Evolutionary conservation across 352 stramenopile genomes (phyloP), one percentile per base, ranked within the genome.

Genomic region (Pythium grandisporangium): DNA sequence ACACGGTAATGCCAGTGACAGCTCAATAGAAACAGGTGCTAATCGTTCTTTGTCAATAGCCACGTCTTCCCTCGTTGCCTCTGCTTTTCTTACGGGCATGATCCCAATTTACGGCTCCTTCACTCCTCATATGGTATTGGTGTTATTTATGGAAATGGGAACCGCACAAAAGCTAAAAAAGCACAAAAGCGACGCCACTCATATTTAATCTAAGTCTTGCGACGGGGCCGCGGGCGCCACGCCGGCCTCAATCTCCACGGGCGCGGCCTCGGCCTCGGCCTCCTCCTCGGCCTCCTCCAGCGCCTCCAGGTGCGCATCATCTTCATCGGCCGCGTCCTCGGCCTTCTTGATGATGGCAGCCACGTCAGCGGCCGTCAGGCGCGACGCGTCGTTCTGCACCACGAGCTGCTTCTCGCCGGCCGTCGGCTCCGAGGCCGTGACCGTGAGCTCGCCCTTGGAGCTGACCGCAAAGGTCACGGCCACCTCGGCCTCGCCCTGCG

Each of bases 391-490:
- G 38, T 78, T 73, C 43, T 73, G 65, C 38, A 93, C 69, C 40
- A 83, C 70, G 5, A 93, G 59, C 39, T 61, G 69, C 74, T 93
- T 90, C 42, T 63, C 75, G 55, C 70, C 70, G 14, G 70, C 72
- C 39, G 68, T 74, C 34, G 67, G 61, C 58, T 91, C 74, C 29
- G 72, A 68, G 5, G 96, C 96, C 39, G 79, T 95, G 35, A 99
- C 93, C 46, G 95, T 95, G 29, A 99, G 75, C 58, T 97, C 92
- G 32, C 93, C 93, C 64, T 92, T 92, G 53, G 75, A 91, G 61
- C 79, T 95, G 35, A 97, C 83, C 5, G 85, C 73, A 63, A 96
- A 96, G 21, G 74, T 95, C 34, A 98, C 84, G 41, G 96, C 84
- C 45, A 98, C 85, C 58, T 97, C 85, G 12, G 80, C 78, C 43